A percentile compares a stretch with the other conserved stretches of the same genome.
These are phyloP conservation scores for Scenedesmus sp. DNA, from an alignment of 163 green algal species.

Conservation along the genomic window DNA sequence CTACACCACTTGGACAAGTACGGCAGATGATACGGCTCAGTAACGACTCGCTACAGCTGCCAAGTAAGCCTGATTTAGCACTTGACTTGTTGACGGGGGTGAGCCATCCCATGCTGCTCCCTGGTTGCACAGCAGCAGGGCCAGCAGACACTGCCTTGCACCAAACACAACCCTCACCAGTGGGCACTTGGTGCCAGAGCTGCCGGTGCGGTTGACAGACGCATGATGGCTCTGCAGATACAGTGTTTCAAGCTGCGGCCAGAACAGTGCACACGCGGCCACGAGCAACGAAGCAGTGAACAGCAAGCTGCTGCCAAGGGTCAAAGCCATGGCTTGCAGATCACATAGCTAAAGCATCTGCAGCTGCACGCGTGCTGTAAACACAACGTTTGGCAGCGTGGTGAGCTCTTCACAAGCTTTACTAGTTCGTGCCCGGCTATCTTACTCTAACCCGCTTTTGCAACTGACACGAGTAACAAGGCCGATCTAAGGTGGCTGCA, in stretches of 20 bases:
- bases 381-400: background rate
- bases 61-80: background rate
- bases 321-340: slow-evolving; percentile 2
- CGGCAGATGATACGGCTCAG: background rate
- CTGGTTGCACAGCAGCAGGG: background rate
- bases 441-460: background rate
- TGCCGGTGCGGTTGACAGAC: background rate
- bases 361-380: background rate
- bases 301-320: background rate
- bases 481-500: background rate
- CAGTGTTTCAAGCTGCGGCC: slow-evolving; percentile 1
- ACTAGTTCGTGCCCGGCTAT: too few species aligned
- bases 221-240: background rate
- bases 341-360: background rate
- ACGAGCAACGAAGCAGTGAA: background rate
- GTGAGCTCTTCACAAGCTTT: background rate
- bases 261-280: slow-evolving; percentile 8
- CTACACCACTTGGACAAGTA: background rate
- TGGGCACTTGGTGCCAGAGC: background rate
- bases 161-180: slow-evolving; percentile 3
- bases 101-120: background rate
- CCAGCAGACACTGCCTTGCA: background rate
- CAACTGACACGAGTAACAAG: background rate
- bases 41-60: background rate
- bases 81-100: background rate